A percentile compares a stretch with the other conserved stretches of the same genome.
Evolutionary conservation across 768 basidiomycete genomes (phyloP).

Genomic region (Phanerodontia chrysosporium): DNA sequence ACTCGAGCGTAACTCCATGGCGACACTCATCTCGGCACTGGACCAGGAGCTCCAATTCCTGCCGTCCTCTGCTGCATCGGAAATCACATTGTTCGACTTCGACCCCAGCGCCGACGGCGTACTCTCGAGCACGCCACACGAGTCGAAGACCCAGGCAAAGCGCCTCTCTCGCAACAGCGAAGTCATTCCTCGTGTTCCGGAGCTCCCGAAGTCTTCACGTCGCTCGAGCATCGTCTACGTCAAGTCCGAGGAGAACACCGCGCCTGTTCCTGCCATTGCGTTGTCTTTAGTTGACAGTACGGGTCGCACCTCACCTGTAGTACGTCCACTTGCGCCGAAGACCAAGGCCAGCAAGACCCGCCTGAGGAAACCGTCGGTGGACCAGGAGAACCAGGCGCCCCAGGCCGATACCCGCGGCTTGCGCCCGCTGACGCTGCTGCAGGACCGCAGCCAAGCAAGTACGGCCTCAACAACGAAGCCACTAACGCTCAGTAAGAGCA

Average conservation of each 20-base stretch:
- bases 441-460: conserved; percentile 48
- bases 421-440: conserved; percentile 59
- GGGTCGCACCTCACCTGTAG: conserved; percentile 28
- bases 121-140: conserved; percentile 64
- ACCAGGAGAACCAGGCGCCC: conserved; percentile 17
- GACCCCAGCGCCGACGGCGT: conserved; percentile 37
- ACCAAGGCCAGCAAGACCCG: conserved; percentile 46
- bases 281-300: too few relatives aligned
- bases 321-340: conserved; percentile 53
- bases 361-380: conserved; percentile 32
- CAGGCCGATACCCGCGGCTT: conserved; percentile 32
- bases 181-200: too few relatives aligned
- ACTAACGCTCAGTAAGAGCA: conserved; percentile 50
- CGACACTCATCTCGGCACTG: conserved; percentile 34
- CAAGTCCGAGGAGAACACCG: conserved; percentile 46
- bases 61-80: conserved; percentile 53
- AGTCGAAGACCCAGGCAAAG: conserved; percentile 27
- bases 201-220: conserved; percentile 28
- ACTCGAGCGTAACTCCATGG: conserved; percentile 49
- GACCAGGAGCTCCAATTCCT: conserved; percentile 25
- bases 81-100: conserved; percentile 55
- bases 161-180: conserved; percentile 14
- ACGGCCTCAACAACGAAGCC: conserved; percentile 41
- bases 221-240: conserved; percentile 65
- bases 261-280: conserved; percentile 8